A percentile compares a stretch with the other conserved stretches of the same genome.
phyloP scores from a whole-genome alignment of 306 rosid genomes.

The Hylodesmum podocarpum region DNA sequence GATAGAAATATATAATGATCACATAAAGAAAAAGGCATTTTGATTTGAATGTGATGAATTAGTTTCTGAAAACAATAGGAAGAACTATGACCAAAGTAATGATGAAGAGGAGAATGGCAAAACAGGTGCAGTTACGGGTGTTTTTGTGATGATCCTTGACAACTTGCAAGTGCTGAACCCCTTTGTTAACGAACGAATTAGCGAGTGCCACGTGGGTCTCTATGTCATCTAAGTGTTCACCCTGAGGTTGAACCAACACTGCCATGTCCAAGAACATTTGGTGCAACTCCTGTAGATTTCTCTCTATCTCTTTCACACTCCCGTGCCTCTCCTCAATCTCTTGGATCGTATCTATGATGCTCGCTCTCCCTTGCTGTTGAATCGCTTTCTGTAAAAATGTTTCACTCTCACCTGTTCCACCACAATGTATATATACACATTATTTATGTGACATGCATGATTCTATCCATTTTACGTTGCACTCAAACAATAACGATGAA shows the following conservation, averaged over 20 bases:
- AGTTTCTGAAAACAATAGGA: conserved; percentile 37
- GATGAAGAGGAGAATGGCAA: conserved; percentile 52
- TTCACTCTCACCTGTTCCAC: conserved; percentile 80
- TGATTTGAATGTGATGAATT: too few relatives aligned
- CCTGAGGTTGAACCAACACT: conserved; percentile 75
- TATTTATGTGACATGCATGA: not conserved
- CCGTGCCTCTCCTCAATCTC: conserved; percentile 93
- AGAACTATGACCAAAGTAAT: conserved; percentile 53
- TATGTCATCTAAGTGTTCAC: conserved; percentile 80
- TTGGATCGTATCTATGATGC: conserved; percentile 64
- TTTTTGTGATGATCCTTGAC: conserved; percentile 64
- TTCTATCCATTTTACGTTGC: not conserved
- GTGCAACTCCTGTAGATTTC: conserved; percentile 75
- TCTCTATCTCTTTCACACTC: conserved; percentile 78
- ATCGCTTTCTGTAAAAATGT: conserved; percentile 83
- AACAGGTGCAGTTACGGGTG: conserved; percentile 58
- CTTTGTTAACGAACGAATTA: conserved; percentile 58
- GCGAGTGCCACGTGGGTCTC: conserved; percentile 78
- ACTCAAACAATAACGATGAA: not conserved
- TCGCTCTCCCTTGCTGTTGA: conserved; percentile 79
- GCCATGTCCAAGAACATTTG: conserved; percentile 97
- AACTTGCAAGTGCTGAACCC: conserved; percentile 52
- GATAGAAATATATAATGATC: not conserved
- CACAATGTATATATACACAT: not conserved
- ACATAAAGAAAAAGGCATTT: too few relatives aligned